These are phyloP conservation scores for Zygoascus tannicola DNA, from an alignment of 805 yeast species.

Conservation along the genomic window DNA sequence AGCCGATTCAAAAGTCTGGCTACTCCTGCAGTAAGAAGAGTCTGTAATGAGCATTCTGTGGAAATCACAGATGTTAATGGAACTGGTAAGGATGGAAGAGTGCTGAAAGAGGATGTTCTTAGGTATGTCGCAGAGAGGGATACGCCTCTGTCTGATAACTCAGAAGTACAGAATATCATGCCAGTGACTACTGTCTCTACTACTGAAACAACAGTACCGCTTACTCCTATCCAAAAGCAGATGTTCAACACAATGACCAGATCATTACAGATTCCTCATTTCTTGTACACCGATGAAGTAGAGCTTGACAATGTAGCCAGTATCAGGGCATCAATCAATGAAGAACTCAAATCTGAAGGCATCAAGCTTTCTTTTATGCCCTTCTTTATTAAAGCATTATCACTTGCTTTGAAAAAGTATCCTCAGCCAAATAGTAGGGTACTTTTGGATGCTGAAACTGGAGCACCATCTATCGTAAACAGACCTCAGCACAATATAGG, in stretches of 20 bases:
- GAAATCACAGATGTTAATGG: constrained; percentile 22
- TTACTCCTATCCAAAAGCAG: constrained; percentile 24
- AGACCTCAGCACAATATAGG: constrained; percentile 26
- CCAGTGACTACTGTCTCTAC: not conserved
- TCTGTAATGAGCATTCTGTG: constrained; percentile 23
- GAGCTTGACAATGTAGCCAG: constrained; percentile 20
- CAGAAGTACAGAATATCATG: not conserved
- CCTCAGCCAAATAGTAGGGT: constrained; percentile 25
- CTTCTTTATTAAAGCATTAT: constrained; percentile 28
- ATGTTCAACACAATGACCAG: constrained; percentile 29
- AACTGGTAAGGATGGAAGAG: constrained; percentile 28
- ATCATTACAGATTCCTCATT: constrained; percentile 27
- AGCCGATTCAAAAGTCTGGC: constrained; percentile 18
- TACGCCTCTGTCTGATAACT: not conserved
- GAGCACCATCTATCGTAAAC: constrained; percentile 19
- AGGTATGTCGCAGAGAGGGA: constrained; percentile 4
- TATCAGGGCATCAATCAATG: constrained; percentile 20
- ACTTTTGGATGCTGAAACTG: constrained; percentile 6
- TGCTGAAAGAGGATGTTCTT: constrained; percentile 27
- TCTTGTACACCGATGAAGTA: constrained; percentile 28
- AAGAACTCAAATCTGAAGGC: constrained; percentile 10
- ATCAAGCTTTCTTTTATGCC: constrained; percentile 27
- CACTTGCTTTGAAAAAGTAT: constrained; percentile 22
- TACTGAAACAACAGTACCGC: constrained; percentile 13
- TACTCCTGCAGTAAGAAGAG: constrained; percentile 28